These are phyloP conservation scores for Candida methanosorbosa DNA, from an alignment of 805 yeast species.

Conservation along the genomic window DNA sequence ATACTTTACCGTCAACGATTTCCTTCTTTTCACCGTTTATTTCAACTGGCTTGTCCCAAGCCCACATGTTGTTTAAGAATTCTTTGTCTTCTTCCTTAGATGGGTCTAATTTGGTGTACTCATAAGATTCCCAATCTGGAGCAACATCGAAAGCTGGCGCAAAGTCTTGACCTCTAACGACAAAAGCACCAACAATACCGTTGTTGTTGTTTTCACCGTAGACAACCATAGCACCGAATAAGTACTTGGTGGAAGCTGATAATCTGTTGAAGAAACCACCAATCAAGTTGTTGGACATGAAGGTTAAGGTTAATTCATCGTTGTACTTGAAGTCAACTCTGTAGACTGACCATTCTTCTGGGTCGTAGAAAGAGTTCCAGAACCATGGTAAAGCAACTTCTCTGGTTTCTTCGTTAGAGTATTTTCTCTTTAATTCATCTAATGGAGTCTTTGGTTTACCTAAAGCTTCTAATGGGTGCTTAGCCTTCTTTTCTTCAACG, in stretches of 20 bases:
- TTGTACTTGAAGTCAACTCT: slow-evolving; percentile 95
- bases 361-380: slow-evolving; percentile 87
- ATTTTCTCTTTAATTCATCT: slow-evolving; percentile 93
- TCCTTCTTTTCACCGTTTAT: slow-evolving; percentile 75
- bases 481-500: slow-evolving; percentile 63
- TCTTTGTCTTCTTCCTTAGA: slow-evolving; percentile 68
- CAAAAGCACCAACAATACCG: slow-evolving; percentile 92
- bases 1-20: slow-evolving; percentile 96
- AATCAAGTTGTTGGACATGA: slow-evolving; percentile 96
- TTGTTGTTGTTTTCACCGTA: slow-evolving; percentile 98
- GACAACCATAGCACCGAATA: slow-evolving; percentile 90
- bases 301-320: slow-evolving; percentile 88
- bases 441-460: slow-evolving; percentile 61
- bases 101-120: slow-evolving; percentile 74
- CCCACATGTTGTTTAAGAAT: slow-evolving; percentile 86
- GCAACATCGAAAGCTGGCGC: slow-evolving; percentile 95
- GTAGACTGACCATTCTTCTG: slow-evolving; percentile 91
- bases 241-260: slow-evolving; percentile 81
- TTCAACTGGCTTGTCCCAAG: slow-evolving; percentile 93
- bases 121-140: slow-evolving; percentile 97
- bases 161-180: slow-evolving; percentile 90
- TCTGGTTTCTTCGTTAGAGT: slow-evolving; percentile 97
- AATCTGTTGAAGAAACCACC: slow-evolving; percentile 98
- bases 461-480: slow-evolving; percentile 84
- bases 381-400: slow-evolving; percentile 92